Evolutionary conservation across 768 basidiomycete genomes (phyloP).

Genomic region (Boletellus sp.): DNA sequence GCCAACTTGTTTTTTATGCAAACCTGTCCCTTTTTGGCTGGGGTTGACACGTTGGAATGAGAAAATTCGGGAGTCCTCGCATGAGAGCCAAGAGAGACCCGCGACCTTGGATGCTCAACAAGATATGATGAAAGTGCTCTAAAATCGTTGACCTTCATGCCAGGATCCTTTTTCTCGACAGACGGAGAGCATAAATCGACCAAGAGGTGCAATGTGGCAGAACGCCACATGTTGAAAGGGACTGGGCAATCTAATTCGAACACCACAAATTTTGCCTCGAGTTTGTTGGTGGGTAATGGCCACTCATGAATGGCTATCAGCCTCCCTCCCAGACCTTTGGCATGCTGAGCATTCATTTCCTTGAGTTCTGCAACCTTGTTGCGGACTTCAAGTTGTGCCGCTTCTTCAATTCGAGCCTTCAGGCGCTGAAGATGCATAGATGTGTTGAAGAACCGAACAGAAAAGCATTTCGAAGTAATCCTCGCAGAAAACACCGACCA

Average conservation of each 20-base stretch:
- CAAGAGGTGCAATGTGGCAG: conserved; percentile 25
- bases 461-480: conserved; percentile 22
- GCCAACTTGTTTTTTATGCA: conserved; percentile 29
- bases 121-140: neutral
- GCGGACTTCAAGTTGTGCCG: conserved; percentile 18
- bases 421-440: conserved; percentile 18
- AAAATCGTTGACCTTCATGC: conserved; percentile 3
- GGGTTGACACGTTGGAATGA: conserved; percentile 28
- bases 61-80: conserved; percentile 31
- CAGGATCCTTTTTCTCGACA: neutral
- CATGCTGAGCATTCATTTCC: neutral
- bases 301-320: conserved; percentile 35
- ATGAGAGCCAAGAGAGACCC: conserved; percentile 37
- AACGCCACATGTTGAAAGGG: neutral
- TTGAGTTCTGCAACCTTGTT: conserved; percentile 29
- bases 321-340: too few relatives aligned
- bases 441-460: conserved; percentile 30
- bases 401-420: conserved; percentile 26
- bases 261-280: neutral
- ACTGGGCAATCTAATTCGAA: conserved; percentile 1
- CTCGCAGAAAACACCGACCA: conserved; percentile 34
- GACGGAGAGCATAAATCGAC: conserved; percentile 30
- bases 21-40: conserved; percentile 14
- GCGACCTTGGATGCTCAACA: conserved; percentile 6
- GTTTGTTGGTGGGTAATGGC: conserved; percentile 38